These are phyloP conservation scores for Claviceps cyperi DNA, from an alignment of 2,329 filamentous ascomycete species.

Conservation along the genomic window DNA sequence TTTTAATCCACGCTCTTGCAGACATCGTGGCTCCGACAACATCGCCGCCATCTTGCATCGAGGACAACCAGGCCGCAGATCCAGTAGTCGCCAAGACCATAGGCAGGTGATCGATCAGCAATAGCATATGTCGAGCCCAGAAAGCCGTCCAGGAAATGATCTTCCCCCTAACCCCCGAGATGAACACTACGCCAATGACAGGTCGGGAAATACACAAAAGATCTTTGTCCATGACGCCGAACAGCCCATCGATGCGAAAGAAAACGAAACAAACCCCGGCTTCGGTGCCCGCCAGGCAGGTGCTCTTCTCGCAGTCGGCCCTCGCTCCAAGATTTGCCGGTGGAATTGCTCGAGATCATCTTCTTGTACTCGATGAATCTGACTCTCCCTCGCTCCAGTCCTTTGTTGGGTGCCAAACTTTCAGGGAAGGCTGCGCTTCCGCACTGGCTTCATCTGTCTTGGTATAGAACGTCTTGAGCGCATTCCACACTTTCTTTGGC, in stretches of 20 bases:
- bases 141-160: neutral
- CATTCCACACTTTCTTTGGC: too few species aligned
- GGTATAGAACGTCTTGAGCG: too few species aligned
- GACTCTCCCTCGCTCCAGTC: constrained; percentile 19
- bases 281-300: too few species aligned
- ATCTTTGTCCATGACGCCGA: constrained; percentile 7
- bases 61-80: too few species aligned
- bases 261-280: constrained; percentile 13
- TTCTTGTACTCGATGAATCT: constrained; percentile 27
- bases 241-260: constrained; percentile 4
- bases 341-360: constrained; percentile 39
- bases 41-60: too few species aligned
- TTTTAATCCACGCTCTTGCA: too few species aligned
- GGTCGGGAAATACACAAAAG: constrained; percentile 30
- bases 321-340: constrained; percentile 27
- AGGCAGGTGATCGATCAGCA: too few species aligned
- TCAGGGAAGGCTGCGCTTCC: constrained; percentile 26
- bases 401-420: constrained; percentile 30
- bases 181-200: constrained; percentile 34
- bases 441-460: too few species aligned
- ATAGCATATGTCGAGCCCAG: too few species aligned
- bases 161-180: constrained; percentile 9
- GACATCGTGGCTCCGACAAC: too few species aligned
- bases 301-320: constrained; percentile 8
- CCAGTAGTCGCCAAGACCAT: too few species aligned